These are phyloP conservation scores for Hylodesmum podocarpum DNA, from an alignment of 306 rosid species.

Conservation along the genomic window DNA sequence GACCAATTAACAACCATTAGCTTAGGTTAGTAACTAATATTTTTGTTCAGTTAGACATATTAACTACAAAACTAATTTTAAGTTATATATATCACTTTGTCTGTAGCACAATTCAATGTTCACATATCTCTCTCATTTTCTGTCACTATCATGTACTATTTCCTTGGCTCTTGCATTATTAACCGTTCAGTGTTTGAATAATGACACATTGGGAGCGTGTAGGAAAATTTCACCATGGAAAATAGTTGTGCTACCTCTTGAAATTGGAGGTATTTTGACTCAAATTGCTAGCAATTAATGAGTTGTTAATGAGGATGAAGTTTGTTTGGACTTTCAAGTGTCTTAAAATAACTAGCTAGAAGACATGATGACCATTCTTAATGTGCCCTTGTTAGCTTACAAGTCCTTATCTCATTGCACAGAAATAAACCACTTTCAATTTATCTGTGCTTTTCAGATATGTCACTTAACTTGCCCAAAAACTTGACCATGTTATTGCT, in stretches of 20 bases:
- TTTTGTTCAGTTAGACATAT: neutral
- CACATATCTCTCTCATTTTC: neutral
- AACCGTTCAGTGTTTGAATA: neutral
- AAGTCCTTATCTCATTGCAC: constrained; percentile 42
- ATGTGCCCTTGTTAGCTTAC: constrained; percentile 24
- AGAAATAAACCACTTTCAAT: constrained; percentile 23
- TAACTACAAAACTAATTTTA: neutral
- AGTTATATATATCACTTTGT: neutral
- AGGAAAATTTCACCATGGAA: neutral
- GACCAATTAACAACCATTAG: neutral
- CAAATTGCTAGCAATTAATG: constrained; percentile 17
- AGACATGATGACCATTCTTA: neutral
- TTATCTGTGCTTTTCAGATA: neutral
- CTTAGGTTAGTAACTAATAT: neutral
- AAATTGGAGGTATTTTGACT: constrained; percentile 26
- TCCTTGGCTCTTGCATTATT: neutral
- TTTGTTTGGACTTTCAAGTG: constrained; percentile 25
- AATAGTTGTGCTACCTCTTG: neutral
- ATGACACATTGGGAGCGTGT: neutral
- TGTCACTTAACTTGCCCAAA: constrained; percentile 2
- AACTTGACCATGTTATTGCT: constrained; percentile 8
- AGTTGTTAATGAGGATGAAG: constrained; percentile 27
- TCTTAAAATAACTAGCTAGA: constrained; percentile 22
- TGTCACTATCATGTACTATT: neutral
- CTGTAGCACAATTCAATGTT: neutral